Percentiles rank a stretch among this genome's conserved stretches.
These are phyloP conservation scores for Leptomonas pyrrhocoris DNA, from an alignment of 208 protist genomes.

Conservation along the genomic window DNA sequence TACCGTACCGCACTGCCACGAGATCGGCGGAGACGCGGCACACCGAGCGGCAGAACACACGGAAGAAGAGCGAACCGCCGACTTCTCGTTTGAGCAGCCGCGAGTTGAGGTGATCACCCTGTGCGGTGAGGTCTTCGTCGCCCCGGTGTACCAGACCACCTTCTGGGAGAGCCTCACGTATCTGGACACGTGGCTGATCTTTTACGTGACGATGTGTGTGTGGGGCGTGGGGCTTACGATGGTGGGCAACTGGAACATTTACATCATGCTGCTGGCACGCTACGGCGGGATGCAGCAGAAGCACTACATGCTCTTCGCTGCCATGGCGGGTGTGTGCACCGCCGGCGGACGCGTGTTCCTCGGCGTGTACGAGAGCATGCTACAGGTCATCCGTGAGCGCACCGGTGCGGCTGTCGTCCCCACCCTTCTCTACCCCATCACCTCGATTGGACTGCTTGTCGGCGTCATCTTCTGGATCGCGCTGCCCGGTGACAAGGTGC, in stretches of 20 bases:
- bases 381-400: constrained; percentile 26
- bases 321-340: constrained; percentile 44
- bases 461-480: constrained; percentile 49
- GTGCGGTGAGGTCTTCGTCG: constrained; percentile 57
- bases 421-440: constrained; percentile 39
- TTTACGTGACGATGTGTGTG: constrained; percentile 48
- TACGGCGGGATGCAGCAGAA: constrained; percentile 42
- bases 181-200: constrained; percentile 54
- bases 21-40: too few species aligned
- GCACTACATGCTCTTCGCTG: constrained; percentile 53
- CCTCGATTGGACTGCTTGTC: constrained; percentile 39
- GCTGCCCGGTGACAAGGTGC: constrained; percentile 39
- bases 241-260: constrained; percentile 59
- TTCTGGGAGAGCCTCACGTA: constrained; percentile 57
- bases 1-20: too few species aligned
- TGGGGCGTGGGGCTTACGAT: constrained; percentile 58
- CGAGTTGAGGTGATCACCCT: constrained; percentile 50
- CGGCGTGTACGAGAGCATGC: constrained; percentile 45
- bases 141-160: constrained; percentile 53
- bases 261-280: constrained; percentile 40
- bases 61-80: too few species aligned
- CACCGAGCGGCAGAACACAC: too few species aligned
- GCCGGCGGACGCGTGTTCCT: constrained; percentile 51
- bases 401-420: constrained; percentile 22
- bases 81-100: constrained; percentile 47